Base-by-base conservation (phyloP, 164 flowering plant species). In the Dillenia turbinata region DNA sequence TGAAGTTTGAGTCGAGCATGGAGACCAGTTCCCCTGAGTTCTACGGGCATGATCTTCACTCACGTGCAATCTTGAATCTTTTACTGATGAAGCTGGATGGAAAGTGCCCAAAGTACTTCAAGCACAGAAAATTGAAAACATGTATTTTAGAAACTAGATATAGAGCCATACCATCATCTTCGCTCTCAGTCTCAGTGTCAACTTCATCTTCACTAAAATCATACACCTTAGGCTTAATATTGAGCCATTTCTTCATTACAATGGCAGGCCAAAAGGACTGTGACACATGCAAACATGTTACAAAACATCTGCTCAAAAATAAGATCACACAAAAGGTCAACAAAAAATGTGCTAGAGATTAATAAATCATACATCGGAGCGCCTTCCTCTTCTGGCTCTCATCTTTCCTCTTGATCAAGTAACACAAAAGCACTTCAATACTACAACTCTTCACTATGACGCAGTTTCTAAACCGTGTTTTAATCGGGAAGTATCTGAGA, bases 211-310 rank as follows among this genome's bases (percentile, higher is more conserved):
- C 98, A 63, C 97, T 91, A 64, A 94, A 94, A 50, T 91, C 98
- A 67, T 82, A 44, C 60, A 73, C 86, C 71, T 89, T 76, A 1
- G 98, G 98, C 86, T 82, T 77, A 59, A 94, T 85, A 66, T 91
- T 91, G 12, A 94, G 72, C 98, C 98, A 94, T 79, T 94, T 94
- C 73, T 94, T 94, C 97, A 94, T 87, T 64, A 94, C 86, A 72
- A 90, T 61, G 19, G 96, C 84, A 52, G 97, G 98, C 97, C 95
- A 89, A 66, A 90, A 93, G 19, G 86, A 63, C 94, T 87, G 85
- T 75, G 60, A 76, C 5, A 53, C 3, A 59, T 19, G 54, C 51
- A 17, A 60, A 47, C 2, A 17, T 53, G 22, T 56, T 2, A 40
- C 59, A 48, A 5, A 33, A 33, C 40, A 33, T 5, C 40, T 26